These are phyloP conservation scores for Ceratobasidium sp. DNA, from an alignment of 1,284 basidiomycete species.

Conservation along the genomic window DNA sequence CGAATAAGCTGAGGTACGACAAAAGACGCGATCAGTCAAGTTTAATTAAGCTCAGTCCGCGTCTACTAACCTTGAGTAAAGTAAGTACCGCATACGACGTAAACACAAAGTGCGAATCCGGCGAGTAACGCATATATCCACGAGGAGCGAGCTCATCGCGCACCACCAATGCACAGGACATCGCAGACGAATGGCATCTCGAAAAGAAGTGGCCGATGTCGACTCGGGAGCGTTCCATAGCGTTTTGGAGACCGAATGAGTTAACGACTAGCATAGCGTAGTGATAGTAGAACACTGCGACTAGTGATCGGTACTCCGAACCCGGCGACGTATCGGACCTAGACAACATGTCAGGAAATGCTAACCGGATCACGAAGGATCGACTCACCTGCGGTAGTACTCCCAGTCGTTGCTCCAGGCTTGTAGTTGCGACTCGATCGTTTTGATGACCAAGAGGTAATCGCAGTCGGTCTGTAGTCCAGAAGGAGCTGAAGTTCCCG, in stretches of 20 bases:
- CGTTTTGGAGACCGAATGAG: conserved; percentile 95
- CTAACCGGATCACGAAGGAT: neutral
- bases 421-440: conserved; percentile 84
- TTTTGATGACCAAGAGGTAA: conserved; percentile 85
- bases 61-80: conserved; percentile 84
- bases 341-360: neutral
- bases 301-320: conserved; percentile 55
- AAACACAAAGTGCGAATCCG: conserved; percentile 94
- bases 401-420: conserved; percentile 78
- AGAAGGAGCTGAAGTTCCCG: conserved; percentile 82
- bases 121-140: conserved; percentile 85
- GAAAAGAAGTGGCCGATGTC: conserved; percentile 91
- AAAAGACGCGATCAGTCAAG: conserved; percentile 17
- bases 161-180: conserved; percentile 75
- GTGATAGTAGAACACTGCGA: conserved; percentile 82
- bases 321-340: conserved; percentile 28
- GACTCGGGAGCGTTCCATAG: conserved; percentile 79
- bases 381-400: conserved; percentile 45
- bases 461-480: conserved; percentile 91
- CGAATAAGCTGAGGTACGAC: conserved; percentile 72
- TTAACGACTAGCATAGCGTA: conserved; percentile 91
- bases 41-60: conserved; percentile 52
- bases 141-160: conserved; percentile 80
- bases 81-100: conserved; percentile 90
- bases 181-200: conserved; percentile 83